Conservation (phyloP, 139 green algal species). For the Zygnema cylindricum region DNA sequence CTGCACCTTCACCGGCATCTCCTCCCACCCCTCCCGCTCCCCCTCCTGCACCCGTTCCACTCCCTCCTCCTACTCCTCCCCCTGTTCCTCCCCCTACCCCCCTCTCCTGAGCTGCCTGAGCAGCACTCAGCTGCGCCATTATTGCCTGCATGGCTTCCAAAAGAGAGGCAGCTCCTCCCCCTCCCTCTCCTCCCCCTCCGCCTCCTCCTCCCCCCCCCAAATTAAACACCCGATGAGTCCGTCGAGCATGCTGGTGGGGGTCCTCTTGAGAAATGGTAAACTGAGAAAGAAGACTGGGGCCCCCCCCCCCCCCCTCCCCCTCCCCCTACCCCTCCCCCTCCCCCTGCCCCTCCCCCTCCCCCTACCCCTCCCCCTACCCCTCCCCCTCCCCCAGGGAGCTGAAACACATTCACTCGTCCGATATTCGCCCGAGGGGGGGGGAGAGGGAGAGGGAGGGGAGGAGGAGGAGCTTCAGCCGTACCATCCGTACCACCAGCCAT, state of each 20-base stretch:
- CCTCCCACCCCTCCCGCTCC: no score
- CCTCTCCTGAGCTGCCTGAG: background rate
- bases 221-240: background rate
- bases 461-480: no score
- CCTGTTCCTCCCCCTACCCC: background rate
- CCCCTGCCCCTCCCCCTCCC: constrained; percentile 15
- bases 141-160: background rate
- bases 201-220: background rate
- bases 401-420: background rate
- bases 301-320: background rate
- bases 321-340: background rate
- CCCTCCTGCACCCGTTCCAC: no score
- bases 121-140: background rate
- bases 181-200: background rate
- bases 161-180: background rate
- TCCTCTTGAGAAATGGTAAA: no score
- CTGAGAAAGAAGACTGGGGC: no score
- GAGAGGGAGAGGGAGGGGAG: no score
- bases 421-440: background rate
- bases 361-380: background rate
- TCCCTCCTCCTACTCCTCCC: no score
- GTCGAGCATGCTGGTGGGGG: background rate
- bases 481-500: no score
- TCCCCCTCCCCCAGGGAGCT: background rate
- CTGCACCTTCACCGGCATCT: no score